These are phyloP conservation scores for Neurospora sp. DNA, from an alignment of 495 filamentous ascomycete species.

Conservation along the genomic window DNA sequence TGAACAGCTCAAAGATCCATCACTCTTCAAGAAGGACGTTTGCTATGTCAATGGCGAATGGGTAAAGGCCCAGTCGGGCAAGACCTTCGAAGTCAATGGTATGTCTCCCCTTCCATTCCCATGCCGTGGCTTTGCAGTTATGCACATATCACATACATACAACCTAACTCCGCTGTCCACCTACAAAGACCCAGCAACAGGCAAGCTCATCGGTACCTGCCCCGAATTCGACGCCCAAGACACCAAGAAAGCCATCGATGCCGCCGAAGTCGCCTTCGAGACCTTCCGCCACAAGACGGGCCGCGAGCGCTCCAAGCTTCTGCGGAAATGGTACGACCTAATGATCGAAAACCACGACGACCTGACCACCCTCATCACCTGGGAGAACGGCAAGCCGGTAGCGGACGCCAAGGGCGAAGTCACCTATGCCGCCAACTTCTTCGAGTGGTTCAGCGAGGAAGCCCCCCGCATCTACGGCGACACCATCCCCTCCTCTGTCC, in stretches of 20 bases:
- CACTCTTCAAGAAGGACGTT: slow-evolving; percentile 67
- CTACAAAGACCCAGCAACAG: slow-evolving; percentile 63
- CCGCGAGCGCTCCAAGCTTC: slow-evolving; percentile 70
- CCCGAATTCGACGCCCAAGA: slow-evolving; percentile 72
- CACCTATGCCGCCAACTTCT: slow-evolving; percentile 64
- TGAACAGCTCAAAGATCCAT: slow-evolving; percentile 61
- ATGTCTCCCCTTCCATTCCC: slow-evolving; percentile 4
- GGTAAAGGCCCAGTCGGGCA: slow-evolving; percentile 60
- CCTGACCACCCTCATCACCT: slow-evolving; percentile 79
- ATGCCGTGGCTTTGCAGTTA: neutral
- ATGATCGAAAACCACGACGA: slow-evolving; percentile 84
- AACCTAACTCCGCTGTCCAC: neutral
- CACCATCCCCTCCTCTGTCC: slow-evolving; percentile 60
- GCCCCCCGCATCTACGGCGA: slow-evolving; percentile 63
- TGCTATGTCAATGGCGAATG: slow-evolving; percentile 82
- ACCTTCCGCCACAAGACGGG: slow-evolving; percentile 64
- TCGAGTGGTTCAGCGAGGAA: slow-evolving; percentile 77
- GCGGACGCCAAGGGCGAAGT: slow-evolving; percentile 67
- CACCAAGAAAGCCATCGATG: slow-evolving; percentile 66
- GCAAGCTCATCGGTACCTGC: slow-evolving; percentile 66
- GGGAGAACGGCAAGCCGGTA: slow-evolving; percentile 68
- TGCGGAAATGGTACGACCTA: slow-evolving; percentile 84
- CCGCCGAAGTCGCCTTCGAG: slow-evolving; percentile 65
- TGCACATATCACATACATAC: neutral
- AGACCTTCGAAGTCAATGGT: slow-evolving; percentile 75